Base-by-base conservation (phyloP, 1,284 basidiomycete species). In the Moesziomyces antarcticus region DNA sequence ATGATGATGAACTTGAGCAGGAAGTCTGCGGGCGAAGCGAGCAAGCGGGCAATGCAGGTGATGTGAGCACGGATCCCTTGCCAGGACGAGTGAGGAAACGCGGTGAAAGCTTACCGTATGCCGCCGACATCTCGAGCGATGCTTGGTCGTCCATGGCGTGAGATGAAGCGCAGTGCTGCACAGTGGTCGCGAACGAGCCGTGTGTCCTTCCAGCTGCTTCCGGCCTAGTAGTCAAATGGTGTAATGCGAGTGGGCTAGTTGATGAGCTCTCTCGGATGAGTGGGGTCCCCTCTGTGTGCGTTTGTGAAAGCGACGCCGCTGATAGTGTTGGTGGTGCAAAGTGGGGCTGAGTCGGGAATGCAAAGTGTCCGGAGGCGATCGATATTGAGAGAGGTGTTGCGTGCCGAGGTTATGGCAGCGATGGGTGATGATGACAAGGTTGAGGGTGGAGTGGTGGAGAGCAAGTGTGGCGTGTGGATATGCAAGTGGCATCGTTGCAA, bases 1-100 rank as follows among this genome's bases (percentile, higher is more conserved):
- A 98, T 93, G 77, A 98, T 90, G 82, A 98, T 97, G 86, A 93
- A 94, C 86, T 97, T 98, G 90, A 97, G 92, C 73, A 98, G 88
- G 85, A 96, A 97, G 86, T 97, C 95, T 65, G 43, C 22, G 8
- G 30, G 8, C 1, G 9, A 18, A 22, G 18, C 20, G 20, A 45
- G 10, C 22, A 13, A 24, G n/a, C 8, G n/a, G 11, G 10, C 21
- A 24, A 24, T 11, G 9, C 6, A 13, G 18, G 3, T 13, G 18
- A 22, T 22, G 27, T 13, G 5, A 53, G 18, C 13, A 52, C n/a
- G 21, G 7, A 5, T 21, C 20, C 16, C 1, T 44, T 21, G 5
- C 10, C 42, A 13, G 14, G 13, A 1, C 10, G 30, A 33, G 21
- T n/a, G 11, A 20, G 27, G 5, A 7, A 35, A 14, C 5, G 30